Percentiles rank a stretch among this genome's conserved stretches.
phyloP scores from a whole-genome alignment of 2,329 filamentous ascomycete genomes.

The Amauroascus niger region DNA sequence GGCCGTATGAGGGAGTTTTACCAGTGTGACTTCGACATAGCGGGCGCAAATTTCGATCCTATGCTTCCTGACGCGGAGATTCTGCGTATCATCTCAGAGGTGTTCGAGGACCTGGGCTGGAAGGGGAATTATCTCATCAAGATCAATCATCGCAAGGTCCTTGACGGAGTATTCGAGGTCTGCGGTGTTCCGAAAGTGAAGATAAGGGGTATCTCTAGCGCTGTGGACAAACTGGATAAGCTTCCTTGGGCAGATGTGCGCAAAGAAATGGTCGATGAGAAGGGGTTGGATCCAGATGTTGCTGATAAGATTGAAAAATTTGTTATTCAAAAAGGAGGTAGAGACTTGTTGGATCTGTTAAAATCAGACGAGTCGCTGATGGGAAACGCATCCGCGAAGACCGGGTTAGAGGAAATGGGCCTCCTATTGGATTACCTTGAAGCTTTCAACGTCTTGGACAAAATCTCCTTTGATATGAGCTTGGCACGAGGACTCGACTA shows the following conservation, averaged over 20 bases:
- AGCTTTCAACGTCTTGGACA: conserved; percentile 60
- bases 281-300: conserved; percentile 64
- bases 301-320: conserved; percentile 83
- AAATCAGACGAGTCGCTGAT: conserved; percentile 57
- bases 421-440: conserved; percentile 74
- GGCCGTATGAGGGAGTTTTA: conserved; percentile 94
- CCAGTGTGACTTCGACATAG: conserved; percentile 95
- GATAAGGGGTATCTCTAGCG: conserved; percentile 79
- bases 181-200: conserved; percentile 81
- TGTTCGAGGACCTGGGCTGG: conserved; percentile 73
- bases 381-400: conserved; percentile 64
- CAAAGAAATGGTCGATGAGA: conserved; percentile 88
- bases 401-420: conserved; percentile 70
- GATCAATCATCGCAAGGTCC: conserved; percentile 87
- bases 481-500: conserved; percentile 87
- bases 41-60: conserved; percentile 65
- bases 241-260: conserved; percentile 79
- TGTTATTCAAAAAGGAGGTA: conserved; percentile 65
- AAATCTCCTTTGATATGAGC: conserved; percentile 79
- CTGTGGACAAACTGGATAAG: conserved; percentile 95
- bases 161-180: conserved; percentile 85
- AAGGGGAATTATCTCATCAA: conserved; percentile 73
- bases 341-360: conserved; percentile 63
- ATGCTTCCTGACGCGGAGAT: conserved; percentile 93
- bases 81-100: conserved; percentile 70